Evolutionary conservation across 345 rosid species (phyloP).

Genomic region (Populus nigra): DNA sequence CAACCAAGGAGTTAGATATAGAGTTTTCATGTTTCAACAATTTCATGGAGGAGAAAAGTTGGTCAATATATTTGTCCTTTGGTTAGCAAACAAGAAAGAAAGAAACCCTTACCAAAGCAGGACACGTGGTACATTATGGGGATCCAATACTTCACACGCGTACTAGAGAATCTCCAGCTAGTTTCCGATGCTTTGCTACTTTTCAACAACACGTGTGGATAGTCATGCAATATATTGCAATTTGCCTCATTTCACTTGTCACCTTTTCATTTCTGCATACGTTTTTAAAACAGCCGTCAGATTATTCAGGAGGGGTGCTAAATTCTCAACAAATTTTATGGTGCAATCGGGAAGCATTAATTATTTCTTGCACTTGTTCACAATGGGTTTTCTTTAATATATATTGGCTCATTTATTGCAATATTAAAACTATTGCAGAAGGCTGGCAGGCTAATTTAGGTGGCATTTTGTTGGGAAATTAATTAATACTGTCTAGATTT

Average conservation of each 20-base stretch:
- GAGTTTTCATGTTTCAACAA: no score
- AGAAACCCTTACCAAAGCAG: slow-evolving; percentile 7
- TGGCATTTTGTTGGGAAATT: neutral
- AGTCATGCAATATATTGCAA: slow-evolving; percentile 14
- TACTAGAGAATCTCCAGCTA: neutral
- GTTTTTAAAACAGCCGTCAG: no score
- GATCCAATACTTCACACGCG: neutral
- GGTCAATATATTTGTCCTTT: neutral
- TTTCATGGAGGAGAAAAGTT: no score
- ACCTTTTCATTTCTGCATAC: no score
- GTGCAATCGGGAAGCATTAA: no score
- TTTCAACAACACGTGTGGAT: slow-evolving; percentile 14
- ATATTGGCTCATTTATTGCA: neutral
- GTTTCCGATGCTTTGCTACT: neutral
- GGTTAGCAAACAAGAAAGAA: neutral
- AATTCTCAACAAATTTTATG: no score
- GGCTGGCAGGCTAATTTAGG: neutral
- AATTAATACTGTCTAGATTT: neutral
- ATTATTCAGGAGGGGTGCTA: no score
- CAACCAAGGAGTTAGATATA: no score
- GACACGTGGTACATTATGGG: neutral
- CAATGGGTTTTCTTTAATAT: no score
- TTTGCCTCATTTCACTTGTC: no score
- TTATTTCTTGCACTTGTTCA: neutral
- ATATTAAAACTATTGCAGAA: neutral